Evolutionary conservation across 371 early-diverging fungal species (phyloP).

Genomic region (Mucor lusitanicus): DNA sequence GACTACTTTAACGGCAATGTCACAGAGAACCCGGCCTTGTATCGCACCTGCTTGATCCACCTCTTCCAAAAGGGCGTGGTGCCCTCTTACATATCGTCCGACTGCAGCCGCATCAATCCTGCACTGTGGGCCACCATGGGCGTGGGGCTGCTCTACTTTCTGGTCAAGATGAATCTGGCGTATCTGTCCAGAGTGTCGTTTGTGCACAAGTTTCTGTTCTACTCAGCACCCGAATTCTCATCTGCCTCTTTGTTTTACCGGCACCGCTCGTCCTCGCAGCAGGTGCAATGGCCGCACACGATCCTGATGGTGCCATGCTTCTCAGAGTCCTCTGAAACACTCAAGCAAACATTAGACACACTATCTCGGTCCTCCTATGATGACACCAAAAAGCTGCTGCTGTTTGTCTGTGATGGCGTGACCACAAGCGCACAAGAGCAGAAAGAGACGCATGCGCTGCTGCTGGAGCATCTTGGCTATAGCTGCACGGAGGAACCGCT

Average conservation of each 20-base stretch:
- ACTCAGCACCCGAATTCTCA: constrained; percentile 22
- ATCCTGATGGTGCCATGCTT: constrained; percentile 49
- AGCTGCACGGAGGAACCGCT: constrained; percentile 38
- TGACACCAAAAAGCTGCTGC: constrained; percentile 46
- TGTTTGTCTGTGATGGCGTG: constrained; percentile 57
- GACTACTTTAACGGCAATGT: constrained; percentile 38
- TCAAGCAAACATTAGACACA: constrained; percentile 51
- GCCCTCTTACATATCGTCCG: constrained; percentile 22
- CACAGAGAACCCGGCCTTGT: constrained; percentile 22
- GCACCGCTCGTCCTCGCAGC: constrained; percentile 3
- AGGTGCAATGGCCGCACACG: constrained; percentile 33
- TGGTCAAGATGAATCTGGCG: constrained; percentile 47
- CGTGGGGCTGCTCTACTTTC: constrained; percentile 35
- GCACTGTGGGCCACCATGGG: constrained; percentile 55
- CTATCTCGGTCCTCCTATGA: constrained; percentile 50
- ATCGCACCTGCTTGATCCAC: constrained; percentile 30
- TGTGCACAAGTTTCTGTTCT: constrained; percentile 34
- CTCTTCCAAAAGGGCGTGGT: constrained; percentile 41
- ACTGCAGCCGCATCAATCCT: constrained; percentile 43
- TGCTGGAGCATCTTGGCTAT: constrained; percentile 46
- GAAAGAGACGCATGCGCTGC: constrained; percentile 32
- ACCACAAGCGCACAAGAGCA: constrained; percentile 23
- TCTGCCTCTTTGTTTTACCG: neutral
- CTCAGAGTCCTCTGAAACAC: constrained; percentile 37
- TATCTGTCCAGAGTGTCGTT: constrained; percentile 42